Evolutionary conservation across 257 asterid species (phyloP).

Genomic region (Linderniella brevidens): DNA sequence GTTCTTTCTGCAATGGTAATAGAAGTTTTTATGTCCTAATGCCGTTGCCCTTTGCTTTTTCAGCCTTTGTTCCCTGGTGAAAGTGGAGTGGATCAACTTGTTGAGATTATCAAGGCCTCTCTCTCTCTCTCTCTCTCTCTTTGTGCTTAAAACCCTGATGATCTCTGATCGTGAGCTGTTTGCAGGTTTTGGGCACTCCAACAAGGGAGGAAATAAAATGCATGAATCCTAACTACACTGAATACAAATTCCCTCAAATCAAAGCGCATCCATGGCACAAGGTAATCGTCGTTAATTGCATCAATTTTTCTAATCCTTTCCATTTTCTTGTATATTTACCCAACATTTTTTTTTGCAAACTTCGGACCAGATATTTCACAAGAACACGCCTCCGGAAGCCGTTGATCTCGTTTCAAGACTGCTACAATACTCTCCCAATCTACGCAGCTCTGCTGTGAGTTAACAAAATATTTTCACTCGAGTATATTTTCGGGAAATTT

Average conservation of each 20-base stretch:
- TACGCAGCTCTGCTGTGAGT: slow-evolving; percentile 73
- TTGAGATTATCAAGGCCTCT: slow-evolving; percentile 85
- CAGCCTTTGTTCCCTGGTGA: slow-evolving; percentile 98
- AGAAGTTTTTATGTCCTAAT: no score
- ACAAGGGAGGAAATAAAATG: slow-evolving; percentile 83
- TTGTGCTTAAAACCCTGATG: no score
- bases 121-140: slow-evolving; percentile 12
- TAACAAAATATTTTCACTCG: no score
- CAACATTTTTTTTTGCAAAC: background rate
- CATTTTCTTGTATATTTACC: slow-evolving; percentile 7
- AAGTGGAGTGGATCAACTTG: slow-evolving; percentile 98
- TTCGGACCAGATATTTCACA: slow-evolving; percentile 44
- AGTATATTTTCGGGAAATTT: no score
- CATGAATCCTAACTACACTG: slow-evolving; percentile 77
- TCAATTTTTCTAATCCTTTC: slow-evolving; percentile 4
- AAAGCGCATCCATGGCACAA: slow-evolving; percentile 82
- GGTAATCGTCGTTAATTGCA: slow-evolving; percentile 18
- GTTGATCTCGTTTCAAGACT: slow-evolving; percentile 72
- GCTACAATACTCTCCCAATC: slow-evolving; percentile 71
- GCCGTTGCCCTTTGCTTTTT: slow-evolving; percentile 7
- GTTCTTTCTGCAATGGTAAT: slow-evolving; percentile 12
- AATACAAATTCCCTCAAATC: slow-evolving; percentile 71
- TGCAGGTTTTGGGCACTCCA: slow-evolving; percentile 71
- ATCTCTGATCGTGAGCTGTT: no score
- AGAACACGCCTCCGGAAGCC: slow-evolving; percentile 72